Evolutionary conservation across 805 yeast species (phyloP).

Genomic region (Tetrapisispora iriomotensis): DNA sequence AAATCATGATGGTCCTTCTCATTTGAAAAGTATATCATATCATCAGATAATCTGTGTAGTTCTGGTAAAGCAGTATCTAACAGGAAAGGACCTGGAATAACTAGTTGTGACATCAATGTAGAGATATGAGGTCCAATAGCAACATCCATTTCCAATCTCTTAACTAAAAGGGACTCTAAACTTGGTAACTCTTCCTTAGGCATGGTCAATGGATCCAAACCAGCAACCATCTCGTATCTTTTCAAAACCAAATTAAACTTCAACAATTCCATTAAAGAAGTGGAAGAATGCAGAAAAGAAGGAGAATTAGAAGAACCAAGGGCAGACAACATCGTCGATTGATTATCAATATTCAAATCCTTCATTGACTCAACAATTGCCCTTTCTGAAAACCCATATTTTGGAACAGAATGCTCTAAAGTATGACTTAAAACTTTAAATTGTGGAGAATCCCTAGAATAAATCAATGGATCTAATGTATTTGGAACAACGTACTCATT

Average conservation of each 20-base stretch:
- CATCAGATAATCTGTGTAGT: conserved; percentile 70
- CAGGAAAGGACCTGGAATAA: conserved; percentile 52
- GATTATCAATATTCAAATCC: conserved; percentile 14
- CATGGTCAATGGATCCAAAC: conserved; percentile 25
- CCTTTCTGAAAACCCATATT: conserved; percentile 25
- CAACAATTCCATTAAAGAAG: conserved; percentile 38
- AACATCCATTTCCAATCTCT: conserved; percentile 38
- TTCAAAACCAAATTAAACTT: conserved; percentile 46
- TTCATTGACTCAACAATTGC: conserved; percentile 23
- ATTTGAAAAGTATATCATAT: conserved; percentile 68
- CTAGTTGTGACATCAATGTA: conserved; percentile 44
- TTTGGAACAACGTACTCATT: conserved; percentile 17
- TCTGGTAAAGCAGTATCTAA: conserved; percentile 47
- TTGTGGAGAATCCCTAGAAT: conserved; percentile 22
- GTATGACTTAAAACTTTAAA: conserved; percentile 20
- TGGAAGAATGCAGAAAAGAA: conserved; percentile 24
- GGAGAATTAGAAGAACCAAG: conserved; percentile 27
- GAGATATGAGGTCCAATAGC: conserved; percentile 29
- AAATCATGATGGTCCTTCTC: conserved; percentile 65
- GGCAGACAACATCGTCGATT: conserved; percentile 21
- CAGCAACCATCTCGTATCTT: conserved; percentile 33
- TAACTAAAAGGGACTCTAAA: conserved; percentile 36
- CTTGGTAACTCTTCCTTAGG: conserved; percentile 20
- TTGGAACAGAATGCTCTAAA: conserved; percentile 22
- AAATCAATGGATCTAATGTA: conserved; percentile 17